phyloP scores from a whole-genome alignment of 208 protist genomes.

The Strigomonas galati region DNA sequence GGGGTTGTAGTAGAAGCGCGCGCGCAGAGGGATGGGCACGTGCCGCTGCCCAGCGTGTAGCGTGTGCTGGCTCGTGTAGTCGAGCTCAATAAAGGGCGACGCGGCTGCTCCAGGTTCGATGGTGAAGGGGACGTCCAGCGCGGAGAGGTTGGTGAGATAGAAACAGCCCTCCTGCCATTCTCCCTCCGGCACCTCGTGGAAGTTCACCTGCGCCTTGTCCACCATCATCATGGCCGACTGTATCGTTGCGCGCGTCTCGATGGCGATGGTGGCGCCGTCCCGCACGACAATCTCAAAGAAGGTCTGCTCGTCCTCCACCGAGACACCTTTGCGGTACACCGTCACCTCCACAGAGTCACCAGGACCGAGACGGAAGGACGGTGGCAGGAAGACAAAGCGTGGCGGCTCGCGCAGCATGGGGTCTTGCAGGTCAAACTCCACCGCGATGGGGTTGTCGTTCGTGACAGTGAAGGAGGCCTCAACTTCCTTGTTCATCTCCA shows the following conservation, averaged over 20 bases:
- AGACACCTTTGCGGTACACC: slow-evolving; percentile 81
- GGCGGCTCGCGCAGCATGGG: slow-evolving; percentile 72
- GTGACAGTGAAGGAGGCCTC: slow-evolving; percentile 83
- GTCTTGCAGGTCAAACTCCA: slow-evolving; percentile 72
- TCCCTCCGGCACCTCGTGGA: slow-evolving; percentile 64
- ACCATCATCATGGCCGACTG: slow-evolving; percentile 64
- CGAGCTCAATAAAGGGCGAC: slow-evolving; percentile 57
- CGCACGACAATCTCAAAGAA: slow-evolving; percentile 85
- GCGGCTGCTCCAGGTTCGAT: slow-evolving; percentile 35
- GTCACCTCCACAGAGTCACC: slow-evolving; percentile 84
- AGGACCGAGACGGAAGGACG: slow-evolving; percentile 59
- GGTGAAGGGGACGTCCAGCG: slow-evolving; percentile 76
- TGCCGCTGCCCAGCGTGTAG: slow-evolving; percentile 54
- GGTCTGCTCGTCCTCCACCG: slow-evolving; percentile 74
- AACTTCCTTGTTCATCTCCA: slow-evolving; percentile 65
- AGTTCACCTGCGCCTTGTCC: slow-evolving; percentile 60
- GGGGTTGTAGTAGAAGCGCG: slow-evolving; percentile 32
- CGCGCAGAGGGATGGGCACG: slow-evolving; percentile 54
- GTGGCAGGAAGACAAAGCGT: slow-evolving; percentile 82
- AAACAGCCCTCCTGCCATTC: slow-evolving; percentile 64
- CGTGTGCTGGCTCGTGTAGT: slow-evolving; percentile 30
- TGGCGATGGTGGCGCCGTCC: slow-evolving; percentile 62
- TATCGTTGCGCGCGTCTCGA: slow-evolving; percentile 84
- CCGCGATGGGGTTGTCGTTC: slow-evolving; percentile 82
- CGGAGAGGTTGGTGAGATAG: slow-evolving; percentile 66